Evolutionary conservation across 257 asterid genomes (phyloP).

Genomic region (Lantana camara): DNA sequence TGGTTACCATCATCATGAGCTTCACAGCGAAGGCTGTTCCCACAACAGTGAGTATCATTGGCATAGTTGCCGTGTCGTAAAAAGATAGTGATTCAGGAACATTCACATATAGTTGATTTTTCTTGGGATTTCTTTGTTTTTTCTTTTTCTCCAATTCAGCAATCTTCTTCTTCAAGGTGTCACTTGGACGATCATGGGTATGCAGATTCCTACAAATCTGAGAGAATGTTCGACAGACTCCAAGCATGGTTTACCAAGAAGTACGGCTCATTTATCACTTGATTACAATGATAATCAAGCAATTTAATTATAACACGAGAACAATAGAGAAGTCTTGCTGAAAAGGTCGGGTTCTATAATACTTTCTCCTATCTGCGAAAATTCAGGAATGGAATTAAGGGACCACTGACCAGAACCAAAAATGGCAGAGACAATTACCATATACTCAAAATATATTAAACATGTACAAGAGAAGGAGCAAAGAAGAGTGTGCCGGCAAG

Average conservation of each 20-base stretch:
- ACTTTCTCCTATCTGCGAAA: slow-evolving; percentile 1
- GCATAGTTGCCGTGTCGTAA: slow-evolving; percentile 85
- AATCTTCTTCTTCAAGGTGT: slow-evolving; percentile 62
- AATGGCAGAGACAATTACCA: neutral
- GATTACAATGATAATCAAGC: slow-evolving; percentile 4
- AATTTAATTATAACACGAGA: neutral
- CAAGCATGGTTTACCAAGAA: slow-evolving; percentile 37
- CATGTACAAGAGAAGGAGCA: neutral
- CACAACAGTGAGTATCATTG: slow-evolving; percentile 73
- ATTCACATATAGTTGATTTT: slow-evolving; percentile 57
- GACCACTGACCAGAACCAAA: neutral
- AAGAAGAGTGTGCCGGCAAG: neutral
- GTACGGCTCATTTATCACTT: slow-evolving; percentile 16
- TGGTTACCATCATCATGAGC: slow-evolving; percentile 80
- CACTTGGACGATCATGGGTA: slow-evolving; percentile 61
- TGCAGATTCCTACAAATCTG: slow-evolving; percentile 53
- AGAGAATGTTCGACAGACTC: slow-evolving; percentile 37
- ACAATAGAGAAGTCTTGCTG: slow-evolving; percentile 1
- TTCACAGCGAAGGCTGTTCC: slow-evolving; percentile 77
- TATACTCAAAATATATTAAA: neutral
- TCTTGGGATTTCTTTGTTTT: slow-evolving; percentile 48
- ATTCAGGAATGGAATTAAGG: neutral
- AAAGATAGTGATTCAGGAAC: slow-evolving; percentile 72
- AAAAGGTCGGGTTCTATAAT: neutral
- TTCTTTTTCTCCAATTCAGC: slow-evolving; percentile 53